Percentiles rank a stretch among this genome's conserved stretches.
phyloP scores from a whole-genome alignment of 371 early-diverging fungal genomes.

The Rhizopus delemar region DNA sequence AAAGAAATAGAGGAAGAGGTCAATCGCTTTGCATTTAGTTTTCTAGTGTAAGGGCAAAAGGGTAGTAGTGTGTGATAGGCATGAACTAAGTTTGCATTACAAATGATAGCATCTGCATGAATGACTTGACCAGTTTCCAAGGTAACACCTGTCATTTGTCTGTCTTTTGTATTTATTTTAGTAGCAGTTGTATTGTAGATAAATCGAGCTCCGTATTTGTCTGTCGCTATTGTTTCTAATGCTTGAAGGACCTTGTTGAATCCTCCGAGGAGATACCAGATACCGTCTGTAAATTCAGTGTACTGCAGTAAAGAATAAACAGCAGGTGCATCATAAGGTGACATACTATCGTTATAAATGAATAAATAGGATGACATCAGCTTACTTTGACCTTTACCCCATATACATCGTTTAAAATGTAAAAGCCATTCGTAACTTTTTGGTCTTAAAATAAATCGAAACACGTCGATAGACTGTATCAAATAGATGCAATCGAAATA shows the following conservation, averaged over 20 bases:
- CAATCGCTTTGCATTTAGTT: conserved; percentile 45
- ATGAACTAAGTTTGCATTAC: conserved; percentile 64
- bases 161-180: conserved; percentile 44
- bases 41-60: conserved; percentile 42
- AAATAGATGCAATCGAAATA: conserved; percentile 56
- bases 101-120: conserved; percentile 62
- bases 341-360: conserved; percentile 50
- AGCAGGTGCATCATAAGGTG: conserved; percentile 68
- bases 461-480: conserved; percentile 52
- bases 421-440: conserved; percentile 66
- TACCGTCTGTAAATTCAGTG: conserved; percentile 66
- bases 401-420: conserved; percentile 67
- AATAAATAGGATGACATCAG: conserved; percentile 1
- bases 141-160: conserved; percentile 53
- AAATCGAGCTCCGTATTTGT: conserved; percentile 53
- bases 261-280: conserved; percentile 69
- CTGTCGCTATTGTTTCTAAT: conserved; percentile 52
- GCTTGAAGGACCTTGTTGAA: conserved; percentile 61
- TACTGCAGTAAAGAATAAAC: conserved; percentile 63
- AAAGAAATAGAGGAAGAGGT: conserved; percentile 65
- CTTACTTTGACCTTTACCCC: conserved; percentile 36
- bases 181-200: conserved; percentile 48
- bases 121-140: conserved; percentile 50
- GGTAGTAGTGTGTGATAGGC: conserved; percentile 62
- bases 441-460: conserved; percentile 53